Evolutionary conservation across 2,329 filamentous ascomycete species (phyloP), one percentile per base, ranked within the genome.

Genomic region (Fusarium incarnatum): DNA sequence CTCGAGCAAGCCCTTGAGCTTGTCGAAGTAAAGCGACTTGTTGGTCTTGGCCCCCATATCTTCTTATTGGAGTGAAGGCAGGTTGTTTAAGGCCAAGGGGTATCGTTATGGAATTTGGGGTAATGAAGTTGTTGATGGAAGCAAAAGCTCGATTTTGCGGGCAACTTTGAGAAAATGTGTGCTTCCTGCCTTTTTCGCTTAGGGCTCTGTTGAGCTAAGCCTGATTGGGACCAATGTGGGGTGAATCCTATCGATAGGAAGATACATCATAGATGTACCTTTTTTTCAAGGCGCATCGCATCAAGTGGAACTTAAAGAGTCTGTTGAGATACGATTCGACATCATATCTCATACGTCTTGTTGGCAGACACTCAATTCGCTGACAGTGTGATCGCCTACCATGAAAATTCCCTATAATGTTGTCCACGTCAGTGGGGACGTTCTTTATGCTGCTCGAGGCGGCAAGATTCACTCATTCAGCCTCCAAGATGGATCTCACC

Each of bases 11-110:
- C 84, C 84, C 92, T 98, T 97, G 84, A 99, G 94, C 94, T 98
- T 98, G 85, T 98, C 95, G 89, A 99, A 99, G 91, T 99, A 97
- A 79, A 83, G 92, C 84, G 93, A 89, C 91, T 98, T 99, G 91
- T 91, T 94, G 30, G 92, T 88, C 88, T 93, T 98, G 94, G 93
- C 94, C 94, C 94, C 94, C 94, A 97, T 97, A 89, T 94, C 92
- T 97, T 94, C 93, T 97, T 97, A 86, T 88, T 66, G 47, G 75
- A 76, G 75, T 94, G 93, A 96, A 96, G 93, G 92, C 89, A 97
- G 94, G 94, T 93, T 97, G 84, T 97, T 97, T 97, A 94, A 97
- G 94, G 94, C 91, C 90, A 87, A 86, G 81, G 64, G 66, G 75
- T 75, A 73, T 78, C 56, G 62, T 73, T 64, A 48, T 73, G 69